Conservation (phyloP, 148 eudicot genomes). For the Gaultheria prostrata region DNA sequence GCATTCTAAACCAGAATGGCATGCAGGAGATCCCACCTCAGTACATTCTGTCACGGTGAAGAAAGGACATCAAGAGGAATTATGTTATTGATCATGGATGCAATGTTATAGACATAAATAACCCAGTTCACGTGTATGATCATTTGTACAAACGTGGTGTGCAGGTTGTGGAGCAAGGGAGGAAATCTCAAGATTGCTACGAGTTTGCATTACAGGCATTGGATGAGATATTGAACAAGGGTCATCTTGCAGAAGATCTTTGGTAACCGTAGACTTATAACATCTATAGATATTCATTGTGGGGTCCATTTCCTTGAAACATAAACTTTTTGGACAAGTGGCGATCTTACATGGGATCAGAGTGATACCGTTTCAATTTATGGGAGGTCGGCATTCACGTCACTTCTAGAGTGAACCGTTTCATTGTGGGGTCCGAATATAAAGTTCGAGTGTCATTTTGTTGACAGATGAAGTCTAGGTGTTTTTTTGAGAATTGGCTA, state of each 20-base stretch:
- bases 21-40: constrained; percentile 37
- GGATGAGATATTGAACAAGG: constrained; percentile 29
- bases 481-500: too few species aligned
- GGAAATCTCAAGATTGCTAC: constrained; percentile 28
- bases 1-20: constrained; percentile 28
- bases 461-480: too few species aligned
- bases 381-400: too few species aligned
- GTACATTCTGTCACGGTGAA: constrained; percentile 36
- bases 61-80: constrained; percentile 30
- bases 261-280: not conserved
- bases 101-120: constrained; percentile 23
- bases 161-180: constrained; percentile 35
- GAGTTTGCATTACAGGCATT: constrained; percentile 25
- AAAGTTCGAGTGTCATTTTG: too few species aligned
- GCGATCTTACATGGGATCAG: too few species aligned
- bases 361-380: too few species aligned
- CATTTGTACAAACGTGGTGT: constrained; percentile 27
- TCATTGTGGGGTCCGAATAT: too few species aligned
- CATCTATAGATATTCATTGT: not conserved
- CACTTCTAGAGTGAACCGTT: too few species aligned
- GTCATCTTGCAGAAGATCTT: constrained; percentile 20
- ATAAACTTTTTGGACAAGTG: too few species aligned
- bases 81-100: constrained; percentile 20
- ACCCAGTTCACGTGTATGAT: constrained; percentile 36
- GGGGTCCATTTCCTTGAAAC: too few species aligned